Percentiles rank a stretch among this genome's conserved stretches.
These are phyloP conservation scores for Aspergillus ochraceus DNA, from an alignment of 2,329 filamentous ascomycete species.

Conservation along the genomic window DNA sequence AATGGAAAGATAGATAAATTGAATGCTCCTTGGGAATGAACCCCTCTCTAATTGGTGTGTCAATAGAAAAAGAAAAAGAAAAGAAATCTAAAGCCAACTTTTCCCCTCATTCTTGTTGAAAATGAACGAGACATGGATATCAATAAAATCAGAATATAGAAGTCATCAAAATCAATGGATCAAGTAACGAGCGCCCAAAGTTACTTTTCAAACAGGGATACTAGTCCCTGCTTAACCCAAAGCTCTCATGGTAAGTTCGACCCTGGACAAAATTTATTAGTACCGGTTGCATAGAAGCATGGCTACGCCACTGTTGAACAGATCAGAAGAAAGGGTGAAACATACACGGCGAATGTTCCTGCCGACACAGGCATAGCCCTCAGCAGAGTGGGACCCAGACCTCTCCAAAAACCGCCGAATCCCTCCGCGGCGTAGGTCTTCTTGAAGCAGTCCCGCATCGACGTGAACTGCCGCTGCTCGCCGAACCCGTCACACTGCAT, in stretches of 20 bases:
- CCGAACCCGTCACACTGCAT: slow-evolving; percentile 98
- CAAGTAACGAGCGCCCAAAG: slow-evolving; percentile 10
- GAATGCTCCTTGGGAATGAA: not conserved
- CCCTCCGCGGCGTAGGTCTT: slow-evolving; percentile 80
- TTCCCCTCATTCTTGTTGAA: slow-evolving; percentile 19
- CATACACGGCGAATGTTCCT: slow-evolving; percentile 85
- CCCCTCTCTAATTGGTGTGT: not conserved
- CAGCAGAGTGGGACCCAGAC: slow-evolving; percentile 82
- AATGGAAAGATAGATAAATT: not conserved
- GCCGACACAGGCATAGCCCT: slow-evolving; percentile 97
- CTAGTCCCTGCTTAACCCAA: slow-evolving; percentile 33
- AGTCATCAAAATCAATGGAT: slow-evolving; percentile 6
- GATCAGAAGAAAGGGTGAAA: slow-evolving; percentile 8
- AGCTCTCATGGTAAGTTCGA: slow-evolving; percentile 50
- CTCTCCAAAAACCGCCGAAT: slow-evolving; percentile 86
- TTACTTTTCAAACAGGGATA: not conserved
- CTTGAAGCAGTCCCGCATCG: slow-evolving; percentile 85
- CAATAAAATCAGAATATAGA: slow-evolving; percentile 11
- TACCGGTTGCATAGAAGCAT: not conserved
- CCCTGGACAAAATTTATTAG: slow-evolving; percentile 31
- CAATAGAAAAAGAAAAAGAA: not conserved
- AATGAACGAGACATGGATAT: slow-evolving; percentile 22
- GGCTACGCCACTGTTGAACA: not conserved
- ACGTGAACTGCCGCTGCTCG: slow-evolving; percentile 66
- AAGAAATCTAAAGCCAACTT: slow-evolving; percentile 10